A percentile compares a stretch with the other conserved stretches of the same genome.
Evolutionary conservation across 75 land plant genomes (phyloP).

Genomic region (Adiantum capillusveneris): DNA sequence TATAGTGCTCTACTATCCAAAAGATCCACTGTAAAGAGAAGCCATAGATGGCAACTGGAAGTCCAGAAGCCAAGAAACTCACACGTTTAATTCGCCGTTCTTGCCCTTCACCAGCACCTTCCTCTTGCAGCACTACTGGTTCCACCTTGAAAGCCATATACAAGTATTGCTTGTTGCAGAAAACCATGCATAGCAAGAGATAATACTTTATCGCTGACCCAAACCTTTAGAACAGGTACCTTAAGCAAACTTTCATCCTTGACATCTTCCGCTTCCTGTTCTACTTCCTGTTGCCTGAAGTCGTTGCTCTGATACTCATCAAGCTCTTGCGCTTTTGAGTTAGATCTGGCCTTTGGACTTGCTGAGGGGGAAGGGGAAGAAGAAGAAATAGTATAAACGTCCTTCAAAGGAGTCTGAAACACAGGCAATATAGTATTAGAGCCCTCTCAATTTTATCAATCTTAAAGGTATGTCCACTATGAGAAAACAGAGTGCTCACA

Average conservation of each 20-base stretch:
- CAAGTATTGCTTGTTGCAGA: neutral
- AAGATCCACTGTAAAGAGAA: too few relatives aligned
- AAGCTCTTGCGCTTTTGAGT: too few relatives aligned
- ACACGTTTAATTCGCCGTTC: constrained; percentile 17
- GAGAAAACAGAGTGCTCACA: too few relatives aligned
- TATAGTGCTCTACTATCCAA: too few relatives aligned
- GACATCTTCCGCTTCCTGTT: too few relatives aligned
- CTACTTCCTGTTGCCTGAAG: too few relatives aligned
- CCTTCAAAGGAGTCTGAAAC: constrained; percentile 9
- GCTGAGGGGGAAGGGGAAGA: constrained; percentile 26
- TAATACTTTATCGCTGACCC: neutral
- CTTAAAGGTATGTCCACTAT: too few relatives aligned
- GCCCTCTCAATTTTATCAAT: neutral
- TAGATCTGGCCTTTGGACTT: too few relatives aligned
- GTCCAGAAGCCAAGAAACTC: neutral
- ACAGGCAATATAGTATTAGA: neutral
- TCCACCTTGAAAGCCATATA: neutral
- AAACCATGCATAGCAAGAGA: neutral
- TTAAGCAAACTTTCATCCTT: neutral
- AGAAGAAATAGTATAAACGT: constrained; percentile 5
- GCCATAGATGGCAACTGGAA: neutral
- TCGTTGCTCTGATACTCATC: too few relatives aligned
- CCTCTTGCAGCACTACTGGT: neutral
- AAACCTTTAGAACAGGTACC: neutral
- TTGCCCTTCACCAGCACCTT: constrained; percentile 11